A percentile compares a stretch with the other conserved stretches of the same genome.
Evolutionary conservation across 345 rosid species (phyloP).

Genomic region (Aquilaria malaccensis): DNA sequence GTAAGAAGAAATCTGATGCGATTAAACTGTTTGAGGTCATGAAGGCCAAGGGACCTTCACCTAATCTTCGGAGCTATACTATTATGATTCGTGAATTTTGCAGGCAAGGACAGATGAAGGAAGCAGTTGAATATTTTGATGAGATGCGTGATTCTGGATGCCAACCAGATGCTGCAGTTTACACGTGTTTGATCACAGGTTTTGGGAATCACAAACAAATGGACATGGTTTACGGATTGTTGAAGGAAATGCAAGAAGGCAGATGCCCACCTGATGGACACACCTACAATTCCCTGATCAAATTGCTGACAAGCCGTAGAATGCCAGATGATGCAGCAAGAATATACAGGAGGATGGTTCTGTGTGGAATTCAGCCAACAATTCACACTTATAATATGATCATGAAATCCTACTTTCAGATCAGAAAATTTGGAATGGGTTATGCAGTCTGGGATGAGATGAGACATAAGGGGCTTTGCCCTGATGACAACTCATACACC

Average conservation of each 20-base stretch:
- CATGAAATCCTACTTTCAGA: constrained; percentile 70
- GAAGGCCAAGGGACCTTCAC: constrained; percentile 75
- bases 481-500: constrained; percentile 79
- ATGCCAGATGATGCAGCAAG: constrained; percentile 65
- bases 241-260: constrained; percentile 76
- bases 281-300: constrained; percentile 78
- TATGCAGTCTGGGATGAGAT: constrained; percentile 75
- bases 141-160: constrained; percentile 62
- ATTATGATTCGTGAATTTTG: constrained; percentile 63
- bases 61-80: constrained; percentile 65
- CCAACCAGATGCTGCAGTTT: constrained; percentile 60
- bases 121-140: constrained; percentile 66
- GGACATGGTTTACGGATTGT: constrained; percentile 55
- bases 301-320: constrained; percentile 55
- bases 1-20: constrained; percentile 62
- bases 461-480: constrained; percentile 60
- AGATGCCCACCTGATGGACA: constrained; percentile 72
- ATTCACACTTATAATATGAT: constrained; percentile 82
- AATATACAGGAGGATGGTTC: constrained; percentile 62
- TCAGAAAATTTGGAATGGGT: constrained; percentile 59
- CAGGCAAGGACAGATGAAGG: constrained; percentile 65
- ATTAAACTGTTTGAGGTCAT: constrained; percentile 76
- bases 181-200: constrained; percentile 82
- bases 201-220: constrained; percentile 65
- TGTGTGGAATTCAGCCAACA: constrained; percentile 51